phyloP scores from a whole-genome alignment of 2,329 filamentous ascomycete genomes.

The Xenoacremonium recifei region DNA sequence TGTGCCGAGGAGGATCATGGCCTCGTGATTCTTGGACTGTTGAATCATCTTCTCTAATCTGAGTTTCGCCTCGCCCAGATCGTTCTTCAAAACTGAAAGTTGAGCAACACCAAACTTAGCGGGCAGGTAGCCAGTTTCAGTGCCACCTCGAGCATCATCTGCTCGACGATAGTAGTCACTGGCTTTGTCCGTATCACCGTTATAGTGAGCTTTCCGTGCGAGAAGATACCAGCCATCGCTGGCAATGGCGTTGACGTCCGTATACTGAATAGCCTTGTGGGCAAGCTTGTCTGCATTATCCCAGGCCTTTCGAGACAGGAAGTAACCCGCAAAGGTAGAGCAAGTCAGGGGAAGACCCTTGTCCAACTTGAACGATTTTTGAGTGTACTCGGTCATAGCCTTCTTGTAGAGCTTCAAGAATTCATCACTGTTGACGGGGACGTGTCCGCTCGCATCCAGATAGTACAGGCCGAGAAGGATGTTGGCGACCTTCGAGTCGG shows the following conservation, averaged over 20 bases:
- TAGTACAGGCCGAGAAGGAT: conserved; percentile 89
- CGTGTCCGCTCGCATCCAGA: conserved; percentile 79
- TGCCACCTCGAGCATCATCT: conserved; percentile 86
- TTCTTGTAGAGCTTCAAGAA: conserved; percentile 87
- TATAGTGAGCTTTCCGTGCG: conserved; percentile 86
- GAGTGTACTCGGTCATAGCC: conserved; percentile 91
- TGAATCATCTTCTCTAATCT: conserved; percentile 92
- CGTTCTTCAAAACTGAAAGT: conserved; percentile 78
- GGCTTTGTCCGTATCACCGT: conserved; percentile 71
- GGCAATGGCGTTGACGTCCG: conserved; percentile 92
- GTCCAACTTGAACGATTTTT: conserved; percentile 90
- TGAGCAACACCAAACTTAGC: conserved; percentile 95
- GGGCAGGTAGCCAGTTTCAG: conserved; percentile 87
- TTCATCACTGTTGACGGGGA: conserved; percentile 78
- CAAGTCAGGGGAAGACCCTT: conserved; percentile 88
- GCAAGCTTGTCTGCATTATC: conserved; percentile 81
- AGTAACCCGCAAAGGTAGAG: conserved; percentile 86
- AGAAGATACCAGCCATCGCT: conserved; percentile 98
- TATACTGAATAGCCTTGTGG: conserved; percentile 90
- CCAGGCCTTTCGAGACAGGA: conserved; percentile 78
- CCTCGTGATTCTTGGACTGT: conserved; percentile 78
- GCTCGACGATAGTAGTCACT: conserved; percentile 85
- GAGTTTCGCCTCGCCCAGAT: conserved; percentile 89
- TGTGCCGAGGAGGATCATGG: conserved; percentile 87
- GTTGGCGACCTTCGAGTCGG: conserved; percentile 85